Evolutionary conservation across 768 basidiomycete species (phyloP).

Genomic region (Mrakia frigida): DNA sequence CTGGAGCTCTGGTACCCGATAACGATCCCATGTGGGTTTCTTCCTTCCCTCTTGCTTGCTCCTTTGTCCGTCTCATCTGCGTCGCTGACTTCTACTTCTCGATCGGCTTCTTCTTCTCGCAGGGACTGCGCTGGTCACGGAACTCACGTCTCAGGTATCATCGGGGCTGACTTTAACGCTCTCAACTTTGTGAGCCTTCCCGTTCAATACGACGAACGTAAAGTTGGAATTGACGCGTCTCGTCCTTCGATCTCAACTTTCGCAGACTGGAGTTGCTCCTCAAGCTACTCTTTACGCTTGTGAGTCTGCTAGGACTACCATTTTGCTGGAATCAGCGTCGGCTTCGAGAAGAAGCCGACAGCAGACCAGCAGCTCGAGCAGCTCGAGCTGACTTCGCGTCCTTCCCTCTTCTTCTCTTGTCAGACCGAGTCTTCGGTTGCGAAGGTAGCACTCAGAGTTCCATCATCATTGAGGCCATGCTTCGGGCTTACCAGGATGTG

Average conservation of each 20-base stretch:
- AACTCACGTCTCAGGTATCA: slow-evolving; percentile 52
- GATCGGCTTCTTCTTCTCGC: neutral
- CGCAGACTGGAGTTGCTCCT: slow-evolving; percentile 56
- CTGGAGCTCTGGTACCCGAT: slow-evolving; percentile 35
- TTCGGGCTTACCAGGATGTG: slow-evolving; percentile 19
- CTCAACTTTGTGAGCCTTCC: slow-evolving; percentile 17
- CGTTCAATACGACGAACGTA: too few species aligned
- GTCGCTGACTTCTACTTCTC: neutral
- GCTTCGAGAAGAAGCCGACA: too few species aligned
- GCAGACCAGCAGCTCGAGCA: too few species aligned
- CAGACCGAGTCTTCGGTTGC: slow-evolving; percentile 61
- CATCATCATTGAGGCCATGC: slow-evolving; percentile 52
- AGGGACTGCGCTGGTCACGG: slow-evolving; percentile 40
- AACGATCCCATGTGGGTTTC: slow-evolving; percentile 38
- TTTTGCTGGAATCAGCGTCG: too few species aligned
- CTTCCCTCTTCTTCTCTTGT: too few species aligned
- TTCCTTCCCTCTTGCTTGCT: neutral
- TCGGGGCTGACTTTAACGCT: slow-evolving; percentile 48
- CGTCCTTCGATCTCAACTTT: too few species aligned
- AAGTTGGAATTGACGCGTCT: too few species aligned
- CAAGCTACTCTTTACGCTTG: slow-evolving; percentile 50
- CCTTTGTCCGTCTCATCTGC: neutral
- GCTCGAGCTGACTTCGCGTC: too few species aligned
- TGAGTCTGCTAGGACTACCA: too few species aligned
- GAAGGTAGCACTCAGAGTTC: slow-evolving; percentile 47